Conservation (phyloP, 2,329 filamentous ascomycete genomes). For the Talaromyces verruculosus region DNA sequence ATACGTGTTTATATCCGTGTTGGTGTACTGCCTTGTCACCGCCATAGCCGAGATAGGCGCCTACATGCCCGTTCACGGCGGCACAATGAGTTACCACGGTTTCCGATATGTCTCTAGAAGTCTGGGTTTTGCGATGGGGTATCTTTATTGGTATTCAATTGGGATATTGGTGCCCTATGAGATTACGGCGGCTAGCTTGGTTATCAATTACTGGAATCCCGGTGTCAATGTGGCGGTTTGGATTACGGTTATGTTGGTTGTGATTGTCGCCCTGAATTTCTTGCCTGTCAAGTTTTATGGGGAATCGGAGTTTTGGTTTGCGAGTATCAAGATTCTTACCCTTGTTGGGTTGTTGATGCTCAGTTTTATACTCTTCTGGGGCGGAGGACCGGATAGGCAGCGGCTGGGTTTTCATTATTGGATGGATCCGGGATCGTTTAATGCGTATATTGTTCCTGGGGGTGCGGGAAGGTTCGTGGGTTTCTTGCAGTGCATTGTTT, state of each 20-base stretch:
- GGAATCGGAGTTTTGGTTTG: constrained; percentile 57
- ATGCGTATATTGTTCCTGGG: constrained; percentile 49
- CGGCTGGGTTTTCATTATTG: constrained; percentile 55
- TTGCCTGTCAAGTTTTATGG: constrained; percentile 54
- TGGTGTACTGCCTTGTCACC: constrained; percentile 52
- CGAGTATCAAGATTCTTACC: constrained; percentile 53
- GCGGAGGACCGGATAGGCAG: constrained; percentile 51
- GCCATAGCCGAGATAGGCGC: constrained; percentile 44
- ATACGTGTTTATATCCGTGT: constrained; percentile 51
- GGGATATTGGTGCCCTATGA: constrained; percentile 56
- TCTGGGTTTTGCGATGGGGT: constrained; percentile 46
- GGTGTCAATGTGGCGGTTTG: constrained; percentile 48
- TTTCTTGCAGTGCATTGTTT: constrained; percentile 52
- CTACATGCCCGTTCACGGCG: constrained; percentile 47
- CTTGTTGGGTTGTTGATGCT: constrained; percentile 54
- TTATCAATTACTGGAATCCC: constrained; percentile 62
- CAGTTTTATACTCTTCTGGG: constrained; percentile 57
- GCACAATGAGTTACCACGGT: constrained; percentile 46
- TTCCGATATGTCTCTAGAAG: constrained; percentile 46
- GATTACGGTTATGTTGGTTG: constrained; percentile 59
- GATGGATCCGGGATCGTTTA: constrained; percentile 51
- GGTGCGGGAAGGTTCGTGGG: constrained; percentile 54
- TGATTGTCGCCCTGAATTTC: constrained; percentile 55
- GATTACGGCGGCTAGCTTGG: constrained; percentile 64
- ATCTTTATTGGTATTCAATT: constrained; percentile 50